Percentiles rank a stretch among this genome's conserved stretches.
Evolutionary conservation across 139 green algal species (phyloP).

Genomic region (Micractinium sp.): DNA sequence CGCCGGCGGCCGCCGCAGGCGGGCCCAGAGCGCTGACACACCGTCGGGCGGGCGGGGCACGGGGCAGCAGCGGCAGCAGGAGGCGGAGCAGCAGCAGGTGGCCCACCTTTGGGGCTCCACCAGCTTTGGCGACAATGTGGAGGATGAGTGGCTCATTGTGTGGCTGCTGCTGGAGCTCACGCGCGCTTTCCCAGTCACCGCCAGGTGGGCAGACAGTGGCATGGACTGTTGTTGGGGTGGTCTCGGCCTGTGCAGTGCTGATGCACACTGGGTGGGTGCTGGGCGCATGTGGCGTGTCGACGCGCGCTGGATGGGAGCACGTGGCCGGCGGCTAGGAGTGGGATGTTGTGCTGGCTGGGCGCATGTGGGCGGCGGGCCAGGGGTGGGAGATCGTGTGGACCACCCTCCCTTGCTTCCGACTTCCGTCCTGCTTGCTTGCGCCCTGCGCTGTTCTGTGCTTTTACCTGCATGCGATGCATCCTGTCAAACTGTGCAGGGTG

Average conservation of each 20-base stretch:
- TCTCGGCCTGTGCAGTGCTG: too few species aligned
- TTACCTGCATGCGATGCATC: background rate
- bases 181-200: constrained; percentile 41
- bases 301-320: too few species aligned
- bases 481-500: constrained; percentile 48
- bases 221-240: background rate
- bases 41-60: background rate
- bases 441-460: background rate
- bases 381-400: too few species aligned
- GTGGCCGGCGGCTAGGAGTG: too few species aligned
- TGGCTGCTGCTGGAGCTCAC: constrained; percentile 79
- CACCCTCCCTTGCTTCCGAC: too few species aligned
- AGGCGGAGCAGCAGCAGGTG: background rate
- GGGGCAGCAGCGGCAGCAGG: background rate
- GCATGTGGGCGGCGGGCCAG: too few species aligned
- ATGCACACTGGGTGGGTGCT: too few species aligned
- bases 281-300: too few species aligned
- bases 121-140: constrained; percentile 83
- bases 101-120: constrained; percentile 71
- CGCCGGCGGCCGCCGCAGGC: background rate
- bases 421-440: too few species aligned
- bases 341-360: too few species aligned
- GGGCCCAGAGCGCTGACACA: background rate
- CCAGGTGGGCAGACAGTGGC: background rate
- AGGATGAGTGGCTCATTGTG: constrained; percentile 91